These are phyloP conservation scores for Vachellia collinsii DNA, from an alignment of 306 rosid genomes.

Conservation along the genomic window DNA sequence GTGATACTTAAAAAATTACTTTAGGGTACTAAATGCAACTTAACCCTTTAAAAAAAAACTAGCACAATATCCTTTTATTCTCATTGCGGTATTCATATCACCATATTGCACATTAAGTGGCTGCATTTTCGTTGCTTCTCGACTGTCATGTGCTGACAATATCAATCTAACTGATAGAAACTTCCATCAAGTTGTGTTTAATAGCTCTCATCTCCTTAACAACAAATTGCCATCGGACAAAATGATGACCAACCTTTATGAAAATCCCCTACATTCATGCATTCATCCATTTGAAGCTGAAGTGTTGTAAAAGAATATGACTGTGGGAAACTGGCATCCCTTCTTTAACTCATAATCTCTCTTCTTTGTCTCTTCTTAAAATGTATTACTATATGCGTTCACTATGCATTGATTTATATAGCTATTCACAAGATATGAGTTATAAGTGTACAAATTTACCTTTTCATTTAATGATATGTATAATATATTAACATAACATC, in stretches of 20 bases:
- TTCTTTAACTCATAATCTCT: neutral
- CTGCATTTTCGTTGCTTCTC: constrained; percentile 9
- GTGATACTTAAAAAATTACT: too few species aligned
- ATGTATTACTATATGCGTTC: neutral
- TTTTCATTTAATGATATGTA: constrained; percentile 4
- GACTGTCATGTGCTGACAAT: neutral
- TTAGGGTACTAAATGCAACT: too few species aligned
- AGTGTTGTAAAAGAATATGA: neutral
- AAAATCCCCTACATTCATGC: neutral
- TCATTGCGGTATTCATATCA: neutral
- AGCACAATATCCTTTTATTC: neutral
- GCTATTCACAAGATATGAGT: neutral
- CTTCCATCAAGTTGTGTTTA: constrained; percentile 1
- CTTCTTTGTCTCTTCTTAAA: neutral
- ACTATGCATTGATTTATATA: neutral
- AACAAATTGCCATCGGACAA: neutral
- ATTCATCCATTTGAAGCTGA: neutral
- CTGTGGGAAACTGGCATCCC: neutral
- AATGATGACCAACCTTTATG: neutral
- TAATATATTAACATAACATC: neutral
- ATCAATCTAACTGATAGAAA: neutral
- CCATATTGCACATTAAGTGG: neutral
- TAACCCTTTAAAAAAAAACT: too few species aligned
- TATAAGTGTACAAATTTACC: neutral
- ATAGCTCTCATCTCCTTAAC: neutral